Base-by-base conservation (phyloP, 2,329 filamentous ascomycete genomes). In the Cercospora janseana region DNA sequence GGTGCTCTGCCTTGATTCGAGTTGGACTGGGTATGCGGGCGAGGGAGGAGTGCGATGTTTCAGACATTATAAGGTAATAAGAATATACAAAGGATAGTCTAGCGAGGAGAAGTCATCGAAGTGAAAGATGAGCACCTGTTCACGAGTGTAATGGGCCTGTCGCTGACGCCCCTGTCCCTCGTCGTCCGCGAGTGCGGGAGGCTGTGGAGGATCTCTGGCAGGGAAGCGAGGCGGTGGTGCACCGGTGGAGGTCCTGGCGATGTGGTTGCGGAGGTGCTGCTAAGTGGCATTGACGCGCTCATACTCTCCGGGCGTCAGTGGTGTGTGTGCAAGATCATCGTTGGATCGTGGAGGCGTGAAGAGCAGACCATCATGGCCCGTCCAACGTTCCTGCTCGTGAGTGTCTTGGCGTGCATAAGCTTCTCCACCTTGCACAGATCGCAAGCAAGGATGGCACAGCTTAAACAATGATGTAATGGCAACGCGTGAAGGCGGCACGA, bases 1-100 rank as follows among this genome's bases (percentile, higher is more conserved):
- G 82, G 68, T 88, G 86, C 61, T 64, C 57, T 43, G 51, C 55
- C 50, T 62, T 57, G 50, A 61, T 53, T 16, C 49, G 45, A 51
- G 57, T 46, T 45, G 61, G 38, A 55, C 54, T 55, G 44, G 54
- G 59, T 35, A 63, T 42, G 37, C 54, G 52, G 28, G 56, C 55
- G 46, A 56, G 55, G 44, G 63, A 56, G 38, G 62, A 48, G 38
- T 23, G 32, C 10, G 58, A 52, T 20, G 52, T 41, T 44, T 60
- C 53, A 51, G 63, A 64, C 58, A 63, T 64, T 56, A 44, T 53
- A 48, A 5, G 28, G 24, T 10, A 44, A 24, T 35, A 16, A 20
- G 31, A 37, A 37, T 38, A 28, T 52, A 46, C 20, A 38, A 21
- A n/a, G 44, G 24, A 46, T 24, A 10, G 41, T 29, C 32, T 46